These are phyloP conservation scores for Gentiana dahurica DNA, from an alignment of 257 asterid genomes.

Conservation along the genomic window DNA sequence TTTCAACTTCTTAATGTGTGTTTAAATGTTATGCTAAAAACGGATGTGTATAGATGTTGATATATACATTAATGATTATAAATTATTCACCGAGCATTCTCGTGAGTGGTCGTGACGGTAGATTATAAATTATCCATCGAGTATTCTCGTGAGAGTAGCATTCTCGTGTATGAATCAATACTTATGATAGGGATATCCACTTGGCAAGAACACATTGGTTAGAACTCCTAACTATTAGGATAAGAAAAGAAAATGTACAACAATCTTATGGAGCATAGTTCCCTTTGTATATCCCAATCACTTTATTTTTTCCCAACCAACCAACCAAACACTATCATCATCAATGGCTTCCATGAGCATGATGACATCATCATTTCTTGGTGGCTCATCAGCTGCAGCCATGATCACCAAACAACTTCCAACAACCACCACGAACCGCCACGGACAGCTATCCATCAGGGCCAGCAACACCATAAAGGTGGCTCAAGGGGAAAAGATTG, in stretches of 20 bases:
- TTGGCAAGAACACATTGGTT: slow-evolving; percentile 19
- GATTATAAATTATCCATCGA: too few relatives aligned
- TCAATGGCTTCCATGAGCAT: slow-evolving; percentile 51
- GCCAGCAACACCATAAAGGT: slow-evolving; percentile 36
- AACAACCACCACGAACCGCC: slow-evolving; percentile 26
- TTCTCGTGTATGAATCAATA: too few relatives aligned
- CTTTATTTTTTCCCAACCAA: slow-evolving; percentile 2
- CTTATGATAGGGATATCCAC: slow-evolving; percentile 11
- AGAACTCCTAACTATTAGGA: neutral
- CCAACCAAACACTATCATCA: neutral
- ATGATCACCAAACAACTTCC: slow-evolving; percentile 28
- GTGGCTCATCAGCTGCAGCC: slow-evolving; percentile 10
- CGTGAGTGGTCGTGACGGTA: too few relatives aligned
- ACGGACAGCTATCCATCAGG: slow-evolving; percentile 1
- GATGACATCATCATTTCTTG: slow-evolving; percentile 43
- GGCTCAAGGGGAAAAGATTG: slow-evolving; percentile 15
- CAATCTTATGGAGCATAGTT: slow-evolving; percentile 5
- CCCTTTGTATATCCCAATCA: neutral
- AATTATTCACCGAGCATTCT: too few relatives aligned
- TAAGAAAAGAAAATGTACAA: slow-evolving; percentile 22
- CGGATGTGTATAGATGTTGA: too few relatives aligned
- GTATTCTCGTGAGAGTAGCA: too few relatives aligned
- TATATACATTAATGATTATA: too few relatives aligned
- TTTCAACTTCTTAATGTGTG: too few relatives aligned
- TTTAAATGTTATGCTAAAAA: too few relatives aligned